Evolutionary conservation across 352 stramenopile genomes (phyloP).

Genomic region (Peronospora farinosa): DNA sequence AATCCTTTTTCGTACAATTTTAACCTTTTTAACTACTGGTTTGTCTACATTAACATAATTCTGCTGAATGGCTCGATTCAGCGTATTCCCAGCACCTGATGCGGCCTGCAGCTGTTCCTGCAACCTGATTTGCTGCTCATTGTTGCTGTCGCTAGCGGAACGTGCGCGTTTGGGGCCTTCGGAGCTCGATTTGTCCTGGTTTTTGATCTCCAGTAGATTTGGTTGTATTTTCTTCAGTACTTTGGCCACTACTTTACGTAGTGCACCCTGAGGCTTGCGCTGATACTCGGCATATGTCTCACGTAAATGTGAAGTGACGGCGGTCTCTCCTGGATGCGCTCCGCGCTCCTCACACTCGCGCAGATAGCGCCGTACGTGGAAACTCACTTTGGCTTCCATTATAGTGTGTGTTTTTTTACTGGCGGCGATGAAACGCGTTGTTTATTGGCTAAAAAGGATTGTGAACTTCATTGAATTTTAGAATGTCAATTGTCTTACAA

Average conservation of each 20-base stretch:
- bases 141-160: slow-evolving; percentile 52
- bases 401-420: slow-evolving; percentile 1
- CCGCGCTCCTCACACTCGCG: slow-evolving; percentile 71
- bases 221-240: slow-evolving; percentile 57
- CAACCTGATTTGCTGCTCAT: slow-evolving; percentile 50
- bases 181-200: neutral
- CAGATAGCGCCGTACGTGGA: slow-evolving; percentile 81
- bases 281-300: slow-evolving; percentile 83
- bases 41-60: slow-evolving; percentile 51
- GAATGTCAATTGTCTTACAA: too few relatives aligned
- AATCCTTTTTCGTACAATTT: slow-evolving; percentile 42
- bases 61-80: slow-evolving; percentile 76
- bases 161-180: slow-evolving; percentile 49
- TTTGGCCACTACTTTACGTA: slow-evolving; percentile 66
- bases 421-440: neutral
- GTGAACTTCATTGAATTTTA: neutral
- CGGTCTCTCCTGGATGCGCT: slow-evolving; percentile 49
- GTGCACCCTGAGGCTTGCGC: slow-evolving; percentile 65
- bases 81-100: slow-evolving; percentile 36
- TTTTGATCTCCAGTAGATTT: neutral
- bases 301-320: slow-evolving; percentile 51
- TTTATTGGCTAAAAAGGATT: neutral
- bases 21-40: slow-evolving; percentile 63
- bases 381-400: slow-evolving; percentile 85
- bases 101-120: slow-evolving; percentile 41